Base-by-base conservation (phyloP, 306 rosid genomes). In the Glycine soja region DNA sequence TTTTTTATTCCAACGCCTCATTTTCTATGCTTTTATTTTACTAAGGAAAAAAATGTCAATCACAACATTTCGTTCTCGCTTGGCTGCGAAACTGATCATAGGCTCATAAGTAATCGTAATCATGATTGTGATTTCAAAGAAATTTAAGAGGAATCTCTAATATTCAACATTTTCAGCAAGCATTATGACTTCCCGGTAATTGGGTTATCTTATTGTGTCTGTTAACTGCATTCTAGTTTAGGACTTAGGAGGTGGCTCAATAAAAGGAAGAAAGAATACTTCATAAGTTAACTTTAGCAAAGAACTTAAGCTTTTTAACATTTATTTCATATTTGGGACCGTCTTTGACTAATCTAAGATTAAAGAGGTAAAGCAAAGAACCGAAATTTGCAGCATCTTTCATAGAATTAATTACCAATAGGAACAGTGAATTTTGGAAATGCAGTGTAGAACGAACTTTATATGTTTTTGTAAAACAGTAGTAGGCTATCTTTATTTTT, bases 311-410 rank as follows among this genome's bases (percentile, higher is more conserved):
- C 36, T 69, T 46, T 42, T 15, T 4, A 68, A 46, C 4, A 18
- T 46, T 69, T 69, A 68, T 69, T 42, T 67, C 72, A 68, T 10
- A 68, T n/a, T 42, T 40, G 72, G 34, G 36, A 19, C 74, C 3
- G 4, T 19, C 16, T 47, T 19, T 19, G 24, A 19, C 24, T 19
- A 19, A 19, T 19, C 24, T 19, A 19, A 19, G 24, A 19, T 19
- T 19, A 19, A 19, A 19, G 24, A 19, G 24, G 24, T 19, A 19
- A 19, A 48, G 52, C 52, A n/a, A 3, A 16, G 66, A 73, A 54
- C 38, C 77, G 10, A 72, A 15, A 38, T 36, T 67, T 67, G 72
- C 52, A 67, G 14, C 72, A 40, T 67, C 52, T 42, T 67, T 67
- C 61, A 50, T 53, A 24, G 46, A 48, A 72, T 14, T 7, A 2